A percentile compares a stretch with the other conserved stretches of the same genome.
Conservation (phyloP, 1,139 yeast genomes). For the Debaryomyces robertsiae region DNA sequence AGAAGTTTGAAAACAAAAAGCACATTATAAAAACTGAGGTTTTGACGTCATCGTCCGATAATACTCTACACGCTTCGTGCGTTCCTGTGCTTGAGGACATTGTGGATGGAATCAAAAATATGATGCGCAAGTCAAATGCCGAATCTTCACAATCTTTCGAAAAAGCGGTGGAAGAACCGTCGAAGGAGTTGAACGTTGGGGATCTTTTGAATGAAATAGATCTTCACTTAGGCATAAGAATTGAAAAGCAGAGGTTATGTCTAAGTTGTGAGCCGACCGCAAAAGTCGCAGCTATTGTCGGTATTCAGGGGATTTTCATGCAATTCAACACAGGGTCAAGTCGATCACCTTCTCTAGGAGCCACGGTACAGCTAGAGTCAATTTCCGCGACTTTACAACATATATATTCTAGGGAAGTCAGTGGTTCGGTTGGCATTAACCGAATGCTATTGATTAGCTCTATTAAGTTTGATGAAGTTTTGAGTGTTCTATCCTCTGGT, state of each 20-base stretch:
- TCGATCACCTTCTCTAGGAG: constrained; percentile 41
- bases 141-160: constrained; percentile 11
- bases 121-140: constrained; percentile 31
- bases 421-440: constrained; percentile 72
- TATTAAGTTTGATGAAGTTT: constrained; percentile 40
- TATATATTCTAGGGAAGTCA: constrained; percentile 83
- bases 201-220: constrained; percentile 55
- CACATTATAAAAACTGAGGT: constrained; percentile 58
- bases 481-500: constrained; percentile 52
- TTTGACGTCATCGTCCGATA: constrained; percentile 70
- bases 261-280: constrained; percentile 94
- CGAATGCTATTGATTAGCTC: constrained; percentile 44
- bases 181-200: constrained; percentile 33
- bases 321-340: constrained; percentile 57
- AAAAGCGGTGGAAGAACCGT: constrained; percentile 16
- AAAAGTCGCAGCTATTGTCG: constrained; percentile 83
- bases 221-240: constrained; percentile 60
- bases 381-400: constrained; percentile 80
- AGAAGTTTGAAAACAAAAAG: constrained; percentile 28
- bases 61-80: constrained; percentile 68
- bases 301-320: constrained; percentile 63
- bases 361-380: constrained; percentile 48
- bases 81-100: constrained; percentile 76
- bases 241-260: constrained; percentile 73
- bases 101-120: constrained; percentile 43